Conservation (phyloP, 1,284 basidiomycete species). For the Exsudoporus floridanus region DNA sequence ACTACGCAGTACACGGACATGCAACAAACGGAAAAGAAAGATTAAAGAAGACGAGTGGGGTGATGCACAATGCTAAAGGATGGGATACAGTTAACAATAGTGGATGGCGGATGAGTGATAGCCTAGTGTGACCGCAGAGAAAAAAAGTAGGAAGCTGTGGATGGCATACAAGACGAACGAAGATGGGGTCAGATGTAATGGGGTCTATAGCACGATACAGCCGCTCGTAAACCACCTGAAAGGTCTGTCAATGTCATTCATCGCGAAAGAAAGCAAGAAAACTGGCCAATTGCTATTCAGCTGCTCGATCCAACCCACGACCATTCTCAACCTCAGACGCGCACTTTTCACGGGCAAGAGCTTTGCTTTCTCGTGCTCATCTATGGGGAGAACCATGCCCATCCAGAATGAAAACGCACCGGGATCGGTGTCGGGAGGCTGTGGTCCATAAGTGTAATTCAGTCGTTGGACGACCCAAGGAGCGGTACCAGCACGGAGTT, state of each 20-base stretch:
- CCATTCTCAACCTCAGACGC: slow-evolving; percentile 75
- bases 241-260: slow-evolving; percentile 14
- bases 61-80: slow-evolving; percentile 18
- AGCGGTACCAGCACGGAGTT: slow-evolving; percentile 78
- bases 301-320: slow-evolving; percentile 92
- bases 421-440: slow-evolving; percentile 66
- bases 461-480: slow-evolving; percentile 91
- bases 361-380: slow-evolving; percentile 91
- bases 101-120: slow-evolving; percentile 1
- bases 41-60: slow-evolving; percentile 7
- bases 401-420: slow-evolving; percentile 87
- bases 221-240: slow-evolving; percentile 52
- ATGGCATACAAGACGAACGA: slow-evolving; percentile 13
- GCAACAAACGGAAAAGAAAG: background rate
- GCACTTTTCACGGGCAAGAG: slow-evolving; percentile 87
- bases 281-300: slow-evolving; percentile 67
- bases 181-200: background rate
- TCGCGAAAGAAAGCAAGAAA: background rate
- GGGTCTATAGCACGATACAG: slow-evolving; percentile 38
- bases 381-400: slow-evolving; percentile 89
- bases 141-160: slow-evolving; percentile 6
- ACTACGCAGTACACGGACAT: background rate
- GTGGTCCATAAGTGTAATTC: slow-evolving; percentile 71
- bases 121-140: slow-evolving; percentile 8
- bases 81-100: slow-evolving; percentile 17